Evolutionary conservation across 2,329 filamentous ascomycete genomes (phyloP), one percentile per base, ranked within the genome.

Genomic region (Macrophomina tecta): DNA sequence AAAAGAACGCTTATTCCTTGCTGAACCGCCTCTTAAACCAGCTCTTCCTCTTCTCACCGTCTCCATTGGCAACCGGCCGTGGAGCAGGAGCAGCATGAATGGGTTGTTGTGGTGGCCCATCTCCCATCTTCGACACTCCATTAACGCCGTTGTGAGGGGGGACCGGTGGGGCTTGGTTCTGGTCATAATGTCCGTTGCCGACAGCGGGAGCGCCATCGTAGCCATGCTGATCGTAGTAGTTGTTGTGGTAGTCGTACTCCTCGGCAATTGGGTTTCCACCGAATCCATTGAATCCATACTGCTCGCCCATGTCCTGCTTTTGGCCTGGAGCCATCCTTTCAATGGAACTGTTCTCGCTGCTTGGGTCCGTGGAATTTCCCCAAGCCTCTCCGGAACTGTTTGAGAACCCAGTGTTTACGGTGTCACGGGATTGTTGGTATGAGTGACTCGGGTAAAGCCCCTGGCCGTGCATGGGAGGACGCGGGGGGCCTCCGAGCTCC

Each of bases 341-440:
- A 72, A 96, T 87, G 1, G 93, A 97, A 81, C 92, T 96, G 80
- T 97, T 97, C 75, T 97, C 91, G 75, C 93, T 97, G 81, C 91
- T 95, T 82, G 92, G 94, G 75, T 97, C 93, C 68, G 93, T 97
- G 70, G 90, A 90, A 78, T 95, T 94, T 66, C 89, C 90, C 75
- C 87, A 89, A 12, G 89, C 89, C 67, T 97, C 93, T 64, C 82
- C 88, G 71, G 87, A 91, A 60, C 89, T 91, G 73, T 89, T 91
- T 28, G 89, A 90, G 11, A 89, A 88, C 68, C 90, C 90, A 12
- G 91, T 93, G 45, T 91, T 91, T 52, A 96, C 90, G 1, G 93
- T 97, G 77, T 97, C 93, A 78, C 94, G 92, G 1, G 92, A 95
- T 70, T 88, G 89, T 72, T 94, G 90, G 76, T 94, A 90, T 23